Conservation (phyloP, 1,284 basidiomycete species). For the Pholiota adiposa region DNA sequence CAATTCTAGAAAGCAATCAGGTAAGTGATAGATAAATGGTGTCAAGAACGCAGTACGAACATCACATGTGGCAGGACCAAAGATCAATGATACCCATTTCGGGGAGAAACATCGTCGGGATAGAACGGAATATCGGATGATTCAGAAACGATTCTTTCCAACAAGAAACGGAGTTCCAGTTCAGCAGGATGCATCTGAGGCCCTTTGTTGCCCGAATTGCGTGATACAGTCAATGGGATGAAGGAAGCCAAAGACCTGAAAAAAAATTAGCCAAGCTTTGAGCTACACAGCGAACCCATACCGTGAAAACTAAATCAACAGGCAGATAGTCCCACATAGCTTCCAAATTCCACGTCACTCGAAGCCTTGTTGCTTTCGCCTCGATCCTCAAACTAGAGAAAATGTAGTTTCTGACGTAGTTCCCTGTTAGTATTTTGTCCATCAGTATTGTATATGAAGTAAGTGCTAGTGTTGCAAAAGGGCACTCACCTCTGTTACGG, state of each 20-base stretch:
- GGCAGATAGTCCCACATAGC: slow-evolving; percentile 16
- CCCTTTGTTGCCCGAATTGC: slow-evolving; percentile 21
- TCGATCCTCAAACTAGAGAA: slow-evolving; percentile 3
- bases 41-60: no score
- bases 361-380: neutral
- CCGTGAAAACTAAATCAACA: slow-evolving; percentile 17
- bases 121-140: slow-evolving; percentile 17
- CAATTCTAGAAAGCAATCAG: neutral
- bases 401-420: slow-evolving; percentile 6
- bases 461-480: no score
- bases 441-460: neutral
- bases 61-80: slow-evolving; percentile 21
- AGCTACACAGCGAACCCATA: neutral
- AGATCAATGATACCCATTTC: slow-evolving; percentile 21
- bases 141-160: slow-evolving; percentile 18
- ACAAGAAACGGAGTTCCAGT: neutral
- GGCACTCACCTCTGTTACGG: neutral
- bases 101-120: slow-evolving; percentile 21
- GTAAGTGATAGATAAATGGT: no score
- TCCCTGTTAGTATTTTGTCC: neutral
- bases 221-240: slow-evolving; percentile 30
- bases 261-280: neutral
- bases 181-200: slow-evolving; percentile 22
- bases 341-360: slow-evolving; percentile 1
- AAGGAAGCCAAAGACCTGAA: slow-evolving; percentile 24